Conservation (phyloP, 371 early-diverging fungal species). For the Mucor mucedo region DNA sequence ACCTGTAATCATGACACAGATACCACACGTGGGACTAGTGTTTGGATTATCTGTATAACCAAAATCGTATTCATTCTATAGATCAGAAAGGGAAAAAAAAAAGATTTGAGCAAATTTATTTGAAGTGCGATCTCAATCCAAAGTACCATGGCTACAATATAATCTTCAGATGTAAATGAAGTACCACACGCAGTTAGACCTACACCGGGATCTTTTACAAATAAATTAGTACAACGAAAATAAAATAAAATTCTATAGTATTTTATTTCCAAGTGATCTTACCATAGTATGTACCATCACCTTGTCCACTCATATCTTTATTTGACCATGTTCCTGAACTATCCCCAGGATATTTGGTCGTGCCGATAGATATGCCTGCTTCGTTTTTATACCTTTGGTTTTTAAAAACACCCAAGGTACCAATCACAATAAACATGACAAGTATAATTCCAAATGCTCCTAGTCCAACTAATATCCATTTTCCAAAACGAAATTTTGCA, state of each 20-base stretch:
- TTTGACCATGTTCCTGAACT: conserved; percentile 43
- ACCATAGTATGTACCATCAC: conserved; percentile 58
- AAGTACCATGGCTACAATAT: conserved; percentile 47
- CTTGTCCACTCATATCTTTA: conserved; percentile 39
- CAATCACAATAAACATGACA: conserved; percentile 45
- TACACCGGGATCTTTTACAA: conserved; percentile 14
- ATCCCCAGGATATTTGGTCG: conserved; percentile 42
- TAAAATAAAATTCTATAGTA: not conserved
- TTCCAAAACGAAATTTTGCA: conserved; percentile 38
- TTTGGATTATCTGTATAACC: conserved; percentile 47
- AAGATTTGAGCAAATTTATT: not conserved
- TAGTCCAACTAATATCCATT: conserved; percentile 27
- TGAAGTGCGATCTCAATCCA: not conserved
- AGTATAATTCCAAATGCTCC: conserved; percentile 32
- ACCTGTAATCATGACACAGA: conserved; percentile 46
- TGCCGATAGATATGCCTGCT: conserved; percentile 41
- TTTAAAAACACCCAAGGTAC: conserved; percentile 39
- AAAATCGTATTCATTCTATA: conserved; percentile 48
- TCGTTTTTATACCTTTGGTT: conserved; percentile 35
- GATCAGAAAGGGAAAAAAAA: not conserved
- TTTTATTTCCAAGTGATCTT: not conserved
- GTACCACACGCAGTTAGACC: conserved; percentile 50
- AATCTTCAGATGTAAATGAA: conserved; percentile 42
- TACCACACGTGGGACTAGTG: conserved; percentile 50
- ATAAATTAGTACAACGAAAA: not conserved